Evolutionary conservation across 2,329 filamentous ascomycete species (phyloP).

Genomic region (Botrytis fragariae): DNA sequence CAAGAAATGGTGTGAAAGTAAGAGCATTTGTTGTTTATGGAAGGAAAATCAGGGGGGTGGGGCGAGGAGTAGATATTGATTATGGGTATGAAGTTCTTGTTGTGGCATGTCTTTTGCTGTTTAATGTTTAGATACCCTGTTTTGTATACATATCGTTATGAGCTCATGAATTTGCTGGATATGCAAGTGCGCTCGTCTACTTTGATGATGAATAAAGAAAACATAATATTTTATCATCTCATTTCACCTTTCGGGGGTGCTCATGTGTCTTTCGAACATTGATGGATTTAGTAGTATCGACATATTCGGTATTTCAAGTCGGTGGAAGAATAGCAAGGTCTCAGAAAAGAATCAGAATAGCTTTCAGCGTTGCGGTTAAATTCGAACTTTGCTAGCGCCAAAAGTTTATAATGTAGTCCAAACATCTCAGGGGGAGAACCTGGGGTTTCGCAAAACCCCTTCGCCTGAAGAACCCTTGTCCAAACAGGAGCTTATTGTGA

Average conservation of each 20-base stretch:
- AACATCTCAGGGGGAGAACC: not conserved
- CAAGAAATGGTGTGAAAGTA: constrained; percentile 86
- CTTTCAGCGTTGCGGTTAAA: constrained; percentile 41
- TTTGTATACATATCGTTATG: not conserved
- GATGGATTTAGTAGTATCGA: not conserved
- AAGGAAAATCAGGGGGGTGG: constrained; percentile 40
- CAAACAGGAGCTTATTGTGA: not conserved
- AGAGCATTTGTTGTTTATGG: constrained; percentile 82
- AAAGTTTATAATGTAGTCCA: not conserved
- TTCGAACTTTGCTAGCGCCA: not conserved
- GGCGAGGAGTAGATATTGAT: constrained; percentile 34
- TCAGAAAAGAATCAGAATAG: not conserved
- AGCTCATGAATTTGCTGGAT: not conserved
- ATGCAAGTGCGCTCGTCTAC: not conserved
- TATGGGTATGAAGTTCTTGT: not conserved
- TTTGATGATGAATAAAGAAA: not conserved
- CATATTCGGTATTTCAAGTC: constrained; percentile 11
- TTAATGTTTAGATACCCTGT: not conserved
- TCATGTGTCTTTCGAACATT: not conserved
- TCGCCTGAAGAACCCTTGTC: not conserved
- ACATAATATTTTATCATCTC: not conserved
- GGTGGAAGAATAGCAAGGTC: not conserved
- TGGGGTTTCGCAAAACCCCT: not conserved
- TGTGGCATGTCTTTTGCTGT: not conserved
- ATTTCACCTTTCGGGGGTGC: not conserved